A percentile compares a stretch with the other conserved stretches of the same genome.
phyloP scores from a whole-genome alignment of 1,284 basidiomycete genomes.

The Ceratobasidium theobromae region DNA sequence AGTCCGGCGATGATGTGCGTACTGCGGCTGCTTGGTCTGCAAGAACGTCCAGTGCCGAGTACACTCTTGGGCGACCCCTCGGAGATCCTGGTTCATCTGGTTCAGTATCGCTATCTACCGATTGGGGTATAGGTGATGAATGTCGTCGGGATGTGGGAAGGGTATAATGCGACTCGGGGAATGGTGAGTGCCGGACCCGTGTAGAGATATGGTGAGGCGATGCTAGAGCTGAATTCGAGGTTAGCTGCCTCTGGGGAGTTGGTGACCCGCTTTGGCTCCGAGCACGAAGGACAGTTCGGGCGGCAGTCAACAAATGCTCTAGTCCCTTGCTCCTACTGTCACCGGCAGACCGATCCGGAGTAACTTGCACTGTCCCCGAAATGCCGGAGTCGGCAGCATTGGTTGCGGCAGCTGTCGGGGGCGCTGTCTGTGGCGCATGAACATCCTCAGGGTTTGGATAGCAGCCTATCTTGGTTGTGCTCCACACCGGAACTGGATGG shows the following conservation, averaged over 20 bases:
- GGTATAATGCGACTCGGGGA: neutral
- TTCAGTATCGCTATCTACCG: conserved; percentile 25
- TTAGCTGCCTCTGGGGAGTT: conserved; percentile 14
- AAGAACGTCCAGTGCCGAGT: conserved; percentile 23
- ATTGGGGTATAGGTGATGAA: conserved; percentile 5
- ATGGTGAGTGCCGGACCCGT: neutral
- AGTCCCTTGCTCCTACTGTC: conserved; percentile 6
- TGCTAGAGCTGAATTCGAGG: conserved; percentile 14
- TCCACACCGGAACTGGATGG: conserved; percentile 5
- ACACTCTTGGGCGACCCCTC: conserved; percentile 2
- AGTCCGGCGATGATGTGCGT: conserved; percentile 22
- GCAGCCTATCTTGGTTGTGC: neutral
- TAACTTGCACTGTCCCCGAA: neutral
- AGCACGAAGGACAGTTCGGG: conserved; percentile 20
- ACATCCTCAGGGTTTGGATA: neutral
- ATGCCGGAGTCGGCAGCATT: neutral
- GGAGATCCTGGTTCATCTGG: conserved; percentile 6
- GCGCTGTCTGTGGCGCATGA: neutral
- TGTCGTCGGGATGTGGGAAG: conserved; percentile 1
- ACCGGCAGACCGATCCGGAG: conserved; percentile 1
- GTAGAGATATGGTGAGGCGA: conserved; percentile 8
- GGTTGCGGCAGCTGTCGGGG: neutral
- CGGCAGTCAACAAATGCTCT: conserved; percentile 19
- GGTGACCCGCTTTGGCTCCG: conserved; percentile 28
- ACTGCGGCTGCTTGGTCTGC: conserved; percentile 25